Evolutionary conservation across 331 rosid species (phyloP), one percentile per base, ranked within the genome.

Genomic region (Quercus lobata): DNA sequence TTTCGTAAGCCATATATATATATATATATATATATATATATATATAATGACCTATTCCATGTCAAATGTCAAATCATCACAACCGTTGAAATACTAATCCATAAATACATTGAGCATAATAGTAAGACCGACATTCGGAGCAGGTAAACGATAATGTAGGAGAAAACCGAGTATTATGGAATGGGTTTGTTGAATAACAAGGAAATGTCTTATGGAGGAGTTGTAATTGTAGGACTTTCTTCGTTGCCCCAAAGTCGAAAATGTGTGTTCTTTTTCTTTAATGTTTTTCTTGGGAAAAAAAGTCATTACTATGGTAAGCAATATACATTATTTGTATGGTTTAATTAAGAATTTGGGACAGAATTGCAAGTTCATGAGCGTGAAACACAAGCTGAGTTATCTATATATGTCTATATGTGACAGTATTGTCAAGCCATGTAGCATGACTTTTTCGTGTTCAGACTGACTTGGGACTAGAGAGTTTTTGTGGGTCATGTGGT

Each of bases 31-130:
- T 35, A 35, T 6, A 34, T 25, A 25, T 27, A 27, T 27, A 27
- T 27, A 27, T 27, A 27, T 6, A 35, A 35, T 35, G 41, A 58
- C 27, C 80, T 66, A 22, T 46, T 71, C 21, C 30, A 68, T 81
- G 83, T 75, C 69, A 85, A 80, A 80, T 76, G 83, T 87, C 90
- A 83, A 83, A 74, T 77, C 44, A 80, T 74, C 49, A 53, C 53
- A 71, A 72, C 78, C 75, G n/a, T 19, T 16, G 9, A 35, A 46
- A 70, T 66, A 30, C 55, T 16, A 44, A 37, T 46, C 53, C 62
- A 56, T 74, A 78, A 41, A 0, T 37, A 8, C 46, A 8, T 37
- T 72, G 78, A n/a, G 57, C 12, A 7, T 4, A 25, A 7, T 4
- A 21, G 73, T 25, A 73, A 78, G 35, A 75, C 86, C 75, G 60